These are phyloP conservation scores for Jamesozyma gamospora DNA, from an alignment of 805 yeast species.

Conservation along the genomic window DNA sequence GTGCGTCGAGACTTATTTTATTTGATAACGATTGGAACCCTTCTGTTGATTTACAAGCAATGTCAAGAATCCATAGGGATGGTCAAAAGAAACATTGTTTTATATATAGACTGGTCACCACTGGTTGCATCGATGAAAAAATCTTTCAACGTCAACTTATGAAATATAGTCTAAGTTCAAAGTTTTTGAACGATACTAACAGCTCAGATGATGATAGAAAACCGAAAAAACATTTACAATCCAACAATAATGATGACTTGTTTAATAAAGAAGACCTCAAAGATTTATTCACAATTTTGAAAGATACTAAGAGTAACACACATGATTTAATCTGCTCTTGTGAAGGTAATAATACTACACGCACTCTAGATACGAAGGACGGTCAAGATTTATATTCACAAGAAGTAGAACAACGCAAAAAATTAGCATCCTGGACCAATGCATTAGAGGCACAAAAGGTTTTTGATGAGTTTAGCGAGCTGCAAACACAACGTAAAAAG, in stretches of 20 bases:
- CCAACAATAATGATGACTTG: slow-evolving; percentile 45
- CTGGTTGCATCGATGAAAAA: slow-evolving; percentile 91
- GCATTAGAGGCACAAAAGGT: slow-evolving; percentile 38
- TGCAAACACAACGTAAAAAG: slow-evolving; percentile 25
- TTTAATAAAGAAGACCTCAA: slow-evolving; percentile 61
- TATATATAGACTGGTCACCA: slow-evolving; percentile 72
- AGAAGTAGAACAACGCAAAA: slow-evolving; percentile 1
- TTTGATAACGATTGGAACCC: slow-evolving; percentile 98
- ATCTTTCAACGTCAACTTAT: slow-evolving; percentile 85
- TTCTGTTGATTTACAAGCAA: slow-evolving; percentile 81
- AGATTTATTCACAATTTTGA: slow-evolving; percentile 58
- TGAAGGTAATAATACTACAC: slow-evolving; percentile 40
- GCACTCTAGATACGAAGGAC: neutral
- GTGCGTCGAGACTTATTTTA: slow-evolving; percentile 75
- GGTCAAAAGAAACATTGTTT: slow-evolving; percentile 76
- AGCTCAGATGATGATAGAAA: neutral
- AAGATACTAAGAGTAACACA: slow-evolving; percentile 50
- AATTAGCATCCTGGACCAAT: slow-evolving; percentile 38
- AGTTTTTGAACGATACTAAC: slow-evolving; percentile 40
- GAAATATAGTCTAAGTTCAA: slow-evolving; percentile 69
- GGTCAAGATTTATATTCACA: slow-evolving; percentile 3
- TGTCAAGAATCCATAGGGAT: slow-evolving; percentile 92
- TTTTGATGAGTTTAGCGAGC: slow-evolving; percentile 14
- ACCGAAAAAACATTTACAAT: slow-evolving; percentile 15
- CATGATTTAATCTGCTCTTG: slow-evolving; percentile 70